Percentiles rank a stretch among this genome's conserved stretches.
Conservation (phyloP, 345 rosid species). For the Theobroma cacao region DNA sequence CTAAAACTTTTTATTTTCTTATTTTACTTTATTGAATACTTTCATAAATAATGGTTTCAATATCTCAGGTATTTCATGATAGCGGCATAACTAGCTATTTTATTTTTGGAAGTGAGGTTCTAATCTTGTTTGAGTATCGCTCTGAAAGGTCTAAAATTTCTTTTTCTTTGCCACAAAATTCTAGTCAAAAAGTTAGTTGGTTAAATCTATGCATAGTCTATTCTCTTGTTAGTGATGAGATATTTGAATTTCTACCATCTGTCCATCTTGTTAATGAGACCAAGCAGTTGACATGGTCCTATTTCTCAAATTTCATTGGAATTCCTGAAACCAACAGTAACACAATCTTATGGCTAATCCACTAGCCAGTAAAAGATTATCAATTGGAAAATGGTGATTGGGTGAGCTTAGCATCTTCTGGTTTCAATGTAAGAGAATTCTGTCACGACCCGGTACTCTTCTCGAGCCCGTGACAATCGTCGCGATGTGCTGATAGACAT, state of each 20-base stretch:
- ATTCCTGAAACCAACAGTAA: constrained; percentile 2
- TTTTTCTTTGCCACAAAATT: neutral
- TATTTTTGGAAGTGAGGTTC: constrained; percentile 14
- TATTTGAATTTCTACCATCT: neutral
- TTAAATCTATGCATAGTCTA: neutral
- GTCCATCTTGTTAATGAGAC: constrained; percentile 17
- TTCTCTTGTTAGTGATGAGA: neutral
- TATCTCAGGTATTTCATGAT: constrained; percentile 17
- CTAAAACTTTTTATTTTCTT: neutral
- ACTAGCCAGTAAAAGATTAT: neutral
- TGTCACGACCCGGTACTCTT: no score
- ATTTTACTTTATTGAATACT: neutral
- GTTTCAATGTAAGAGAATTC: neutral
- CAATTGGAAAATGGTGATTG: neutral
- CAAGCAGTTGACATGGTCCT: neutral
- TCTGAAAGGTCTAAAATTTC: neutral
- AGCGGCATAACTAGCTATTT: constrained; percentile 18
- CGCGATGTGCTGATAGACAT: no score
- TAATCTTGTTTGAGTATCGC: neutral
- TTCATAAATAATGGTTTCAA: neutral
- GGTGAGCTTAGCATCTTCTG: neutral
- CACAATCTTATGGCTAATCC: neutral
- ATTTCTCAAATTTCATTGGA: constrained; percentile 15
- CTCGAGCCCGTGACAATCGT: no score
- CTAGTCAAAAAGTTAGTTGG: neutral